Evolutionary conservation across 768 basidiomycete genomes (phyloP), one percentile per base, ranked within the genome.

Genomic region (Trametes sanguinea): DNA sequence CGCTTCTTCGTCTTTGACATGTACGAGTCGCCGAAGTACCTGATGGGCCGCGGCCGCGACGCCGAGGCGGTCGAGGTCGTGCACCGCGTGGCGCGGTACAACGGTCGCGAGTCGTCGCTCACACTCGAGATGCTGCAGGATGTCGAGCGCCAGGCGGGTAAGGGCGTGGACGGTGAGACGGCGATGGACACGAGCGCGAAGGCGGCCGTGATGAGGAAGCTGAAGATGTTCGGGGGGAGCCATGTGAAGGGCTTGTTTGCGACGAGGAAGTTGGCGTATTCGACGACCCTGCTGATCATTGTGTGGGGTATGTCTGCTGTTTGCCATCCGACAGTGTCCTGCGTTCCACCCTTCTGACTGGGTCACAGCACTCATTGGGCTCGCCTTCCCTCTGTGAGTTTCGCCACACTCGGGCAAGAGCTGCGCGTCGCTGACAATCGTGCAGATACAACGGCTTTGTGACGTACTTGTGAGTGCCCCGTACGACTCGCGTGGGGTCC

Each of bases 1-100:
- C 86, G 87, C 17, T 87, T 88, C 76, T 84, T 87, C 74, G 65
- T 84, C 43, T 90, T 92, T 77, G 73, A 79, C 45, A 77, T 91
- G 8, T 78, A 85, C 59, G 89, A 92, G 71, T 85, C 84, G 61
- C 90, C 89, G 1, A 86, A 88, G 63, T 91, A 81, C 69, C 82
- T 89, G 47, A 85, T 90, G 77, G 85, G 86, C 5, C 82, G 84
- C 61, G 90, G 90, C 4, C 74, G 75, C 52, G 88, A 90, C 65
- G 81, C 78, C 17, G 74, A 80, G n/a, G 90, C 89, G 0, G 84
- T 89, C 7, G 81, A 81, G 22, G 76, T 88, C 51, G 75, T 92
- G 16, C 85, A 87, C 59, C 76, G 77, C 37, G 78, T 92, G 7
- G 90, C 89, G 1, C 70, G 73, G 32, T 80, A 83, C 65, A 92